Base-by-base conservation (phyloP, 441 rosid genomes). In the Brassica balearica region DNA sequence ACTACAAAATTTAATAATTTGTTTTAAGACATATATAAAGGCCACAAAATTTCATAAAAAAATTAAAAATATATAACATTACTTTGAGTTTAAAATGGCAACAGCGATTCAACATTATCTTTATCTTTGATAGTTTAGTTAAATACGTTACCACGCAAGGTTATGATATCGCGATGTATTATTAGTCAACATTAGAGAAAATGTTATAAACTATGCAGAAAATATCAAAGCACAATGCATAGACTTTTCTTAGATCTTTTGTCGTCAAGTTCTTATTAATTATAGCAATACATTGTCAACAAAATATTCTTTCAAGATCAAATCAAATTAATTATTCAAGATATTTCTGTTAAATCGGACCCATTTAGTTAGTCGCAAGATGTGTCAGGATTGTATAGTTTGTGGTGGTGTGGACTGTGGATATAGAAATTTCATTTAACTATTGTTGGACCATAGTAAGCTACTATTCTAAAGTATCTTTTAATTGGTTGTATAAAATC, bases 311-410 rank as follows among this genome's bases (percentile, higher is more conserved):
- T 46, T 46, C 6, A 46, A 46, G 5, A 46, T 46, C 53, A 12
- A 46, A 46, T 46, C 53, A 46, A 46, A 46, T 46, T 46, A 46
- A 46, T 46, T 46, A 46, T 4, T 46, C 53, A 46, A 46, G 15
- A 46, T 46, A 11, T 46, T 46, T 46, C n/a, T 46, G 2, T 46
- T 46, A 46, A 3, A 46, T 46, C 53, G 6, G 53, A 46, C 15
- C 53, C 15, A 46, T 46, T 46, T 11, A 46, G 53, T 3, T 46
- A 46, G 53, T 46, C 53, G 53, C 53, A 46, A 46, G n/a, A 46
- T 46, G 55, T 46, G 55, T 46, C 56, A 48, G 56, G 17, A 48
- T n/a, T 48, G 56, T 48, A 48, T 48, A n/a, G 56, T n/a, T 48
- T 48, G 56, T 48, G 17, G 56, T n/a, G 56, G 17, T 48, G 56